A percentile compares a stretch with the other conserved stretches of the same genome.
phyloP scores from a whole-genome alignment of 2,329 filamentous ascomycete species.

The Penicillium brevicompactum region DNA sequence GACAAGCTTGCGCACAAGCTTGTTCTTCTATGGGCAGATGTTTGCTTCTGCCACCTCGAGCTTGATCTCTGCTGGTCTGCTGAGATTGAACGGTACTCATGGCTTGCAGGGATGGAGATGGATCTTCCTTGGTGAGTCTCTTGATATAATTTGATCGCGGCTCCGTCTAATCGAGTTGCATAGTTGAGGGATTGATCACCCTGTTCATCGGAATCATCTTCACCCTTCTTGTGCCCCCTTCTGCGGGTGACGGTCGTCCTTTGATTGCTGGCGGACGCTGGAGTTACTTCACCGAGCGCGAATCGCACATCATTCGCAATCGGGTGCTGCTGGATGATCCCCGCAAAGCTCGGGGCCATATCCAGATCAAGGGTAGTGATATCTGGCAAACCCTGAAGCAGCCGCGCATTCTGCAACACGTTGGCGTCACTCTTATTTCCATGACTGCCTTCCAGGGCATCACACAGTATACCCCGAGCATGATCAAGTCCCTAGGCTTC shows the following conservation, averaged over 20 bases:
- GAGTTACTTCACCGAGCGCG: conserved; percentile 48
- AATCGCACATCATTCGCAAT: conserved; percentile 44
- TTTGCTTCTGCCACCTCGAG: conserved; percentile 49
- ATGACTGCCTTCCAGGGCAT: conserved; percentile 53
- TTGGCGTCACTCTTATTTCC: conserved; percentile 50
- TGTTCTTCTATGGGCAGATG: conserved; percentile 61
- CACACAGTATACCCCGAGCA: conserved; percentile 58
- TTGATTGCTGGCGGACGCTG: conserved; percentile 40
- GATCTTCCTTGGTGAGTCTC: conserved; percentile 48
- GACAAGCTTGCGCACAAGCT: conserved; percentile 54
- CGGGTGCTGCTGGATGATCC: conserved; percentile 51
- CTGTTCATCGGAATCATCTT: conserved; percentile 45
- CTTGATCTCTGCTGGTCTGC: conserved; percentile 42
- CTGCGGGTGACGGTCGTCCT: conserved; percentile 38
- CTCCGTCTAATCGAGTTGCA: too few relatives aligned
- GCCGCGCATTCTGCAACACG: conserved; percentile 57
- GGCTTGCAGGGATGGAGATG: conserved; percentile 59
- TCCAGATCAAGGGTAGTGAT: conserved; percentile 41
- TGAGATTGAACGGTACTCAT: conserved; percentile 53
- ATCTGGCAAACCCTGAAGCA: conserved; percentile 42
- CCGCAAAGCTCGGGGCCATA: conserved; percentile 36
- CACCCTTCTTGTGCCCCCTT: conserved; percentile 43
- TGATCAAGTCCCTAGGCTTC: conserved; percentile 59
- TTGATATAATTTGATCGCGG: neutral
- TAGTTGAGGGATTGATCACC: conserved; percentile 58